A percentile compares a stretch with the other conserved stretches of the same genome.
Conservation (phyloP, 257 asterid genomes). For the Dorcoceras hygrometricum region DNA sequence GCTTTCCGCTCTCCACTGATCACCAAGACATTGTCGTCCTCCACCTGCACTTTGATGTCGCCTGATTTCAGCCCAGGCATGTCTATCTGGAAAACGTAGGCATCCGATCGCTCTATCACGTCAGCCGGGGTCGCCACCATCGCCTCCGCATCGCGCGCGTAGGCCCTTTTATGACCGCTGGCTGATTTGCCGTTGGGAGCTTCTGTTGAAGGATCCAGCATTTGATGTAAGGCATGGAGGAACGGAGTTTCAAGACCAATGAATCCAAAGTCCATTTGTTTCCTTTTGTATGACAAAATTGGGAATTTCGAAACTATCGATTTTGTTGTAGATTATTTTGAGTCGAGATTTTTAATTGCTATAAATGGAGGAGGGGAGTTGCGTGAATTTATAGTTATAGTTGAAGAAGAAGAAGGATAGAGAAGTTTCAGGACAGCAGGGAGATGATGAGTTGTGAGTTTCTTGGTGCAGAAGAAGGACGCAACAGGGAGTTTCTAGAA, state of each 20-base stretch:
- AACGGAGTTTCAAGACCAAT: slow-evolving; percentile 23
- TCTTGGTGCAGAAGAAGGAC: background rate
- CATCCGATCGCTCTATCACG: slow-evolving; percentile 25
- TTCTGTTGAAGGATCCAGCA: slow-evolving; percentile 26
- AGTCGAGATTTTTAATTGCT: too few relatives aligned
- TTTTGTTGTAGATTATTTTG: too few relatives aligned
- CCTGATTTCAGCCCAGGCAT: slow-evolving; percentile 35
- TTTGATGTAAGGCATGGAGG: slow-evolving; percentile 26
- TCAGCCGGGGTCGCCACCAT: slow-evolving; percentile 37
- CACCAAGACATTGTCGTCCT: slow-evolving; percentile 29
- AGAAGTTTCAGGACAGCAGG: background rate
- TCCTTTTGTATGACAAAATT: background rate
- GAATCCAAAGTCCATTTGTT: background rate
- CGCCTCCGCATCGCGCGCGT: slow-evolving; percentile 29
- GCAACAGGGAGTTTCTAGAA: background rate
- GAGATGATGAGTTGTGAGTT: too few relatives aligned
- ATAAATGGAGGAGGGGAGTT: background rate
- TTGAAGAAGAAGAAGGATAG: background rate
- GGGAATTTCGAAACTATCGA: background rate
- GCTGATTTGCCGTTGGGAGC: slow-evolving; percentile 15
- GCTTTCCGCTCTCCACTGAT: slow-evolving; percentile 31
- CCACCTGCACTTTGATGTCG: slow-evolving; percentile 30
- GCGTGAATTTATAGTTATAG: background rate
- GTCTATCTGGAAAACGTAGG: slow-evolving; percentile 31
- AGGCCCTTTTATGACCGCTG: slow-evolving; percentile 16